Percentiles rank a stretch among this genome's conserved stretches.
These are phyloP conservation scores for Nitzschia sp. DNA, from an alignment of 108 stramenopile genomes.

Conservation along the genomic window DNA sequence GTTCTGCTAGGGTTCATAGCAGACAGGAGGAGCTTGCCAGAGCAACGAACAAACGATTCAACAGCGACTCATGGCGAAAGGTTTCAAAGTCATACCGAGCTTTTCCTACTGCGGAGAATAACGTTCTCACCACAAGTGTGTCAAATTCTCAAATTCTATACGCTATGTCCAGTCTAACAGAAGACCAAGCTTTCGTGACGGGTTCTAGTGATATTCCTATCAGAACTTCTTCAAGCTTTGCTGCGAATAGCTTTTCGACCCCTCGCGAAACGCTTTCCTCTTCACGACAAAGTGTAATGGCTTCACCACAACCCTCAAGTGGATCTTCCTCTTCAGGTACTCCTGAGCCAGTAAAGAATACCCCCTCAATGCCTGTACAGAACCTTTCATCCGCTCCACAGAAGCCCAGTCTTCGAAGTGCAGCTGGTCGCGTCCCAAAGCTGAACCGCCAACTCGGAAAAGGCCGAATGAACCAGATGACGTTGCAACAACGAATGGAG, in stretches of 20 bases:
- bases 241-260: background rate
- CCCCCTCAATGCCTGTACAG: slow-evolving; percentile 1
- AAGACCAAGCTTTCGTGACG: slow-evolving; percentile 12
- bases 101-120: background rate
- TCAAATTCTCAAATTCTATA: slow-evolving; percentile 16
- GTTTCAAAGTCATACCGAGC: slow-evolving; percentile 1
- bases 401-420: slow-evolving; percentile 11
- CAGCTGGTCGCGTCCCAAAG: slow-evolving; percentile 4
- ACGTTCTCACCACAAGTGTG: background rate
- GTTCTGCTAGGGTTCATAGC: slow-evolving; percentile 9
- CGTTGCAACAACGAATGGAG: background rate
- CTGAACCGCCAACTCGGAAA: background rate
- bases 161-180: slow-evolving; percentile 17
- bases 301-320: background rate
- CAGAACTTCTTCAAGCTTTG: background rate
- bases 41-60: slow-evolving; percentile 18
- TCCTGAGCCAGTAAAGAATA: background rate
- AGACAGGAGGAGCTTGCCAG: slow-evolving; percentile 16
- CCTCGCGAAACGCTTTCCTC: background rate
- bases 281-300: background rate
- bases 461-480: background rate
- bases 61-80: slow-evolving; percentile 23
- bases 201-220: slow-evolving; percentile 15
- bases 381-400: background rate
- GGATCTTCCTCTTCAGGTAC: background rate